phyloP scores from a whole-genome alignment of 805 yeast species.

The Yamadazyma philogaea region DNA sequence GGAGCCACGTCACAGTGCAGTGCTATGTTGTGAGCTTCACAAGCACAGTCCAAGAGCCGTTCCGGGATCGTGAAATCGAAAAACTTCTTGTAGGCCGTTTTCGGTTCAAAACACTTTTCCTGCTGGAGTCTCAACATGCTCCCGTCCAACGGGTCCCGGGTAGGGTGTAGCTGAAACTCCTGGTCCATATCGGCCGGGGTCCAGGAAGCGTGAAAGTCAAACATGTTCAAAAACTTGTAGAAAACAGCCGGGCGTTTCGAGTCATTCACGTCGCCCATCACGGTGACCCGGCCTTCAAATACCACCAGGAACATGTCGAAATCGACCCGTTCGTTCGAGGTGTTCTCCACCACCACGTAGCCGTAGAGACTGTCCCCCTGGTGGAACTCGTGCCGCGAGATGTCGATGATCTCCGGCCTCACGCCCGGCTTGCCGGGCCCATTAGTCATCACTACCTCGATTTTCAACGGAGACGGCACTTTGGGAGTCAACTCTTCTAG shows the following conservation, averaged over 20 bases:
- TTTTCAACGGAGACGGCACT: conserved; percentile 23
- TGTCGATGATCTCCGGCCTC: conserved; percentile 27
- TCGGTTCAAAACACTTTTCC: conserved; percentile 29
- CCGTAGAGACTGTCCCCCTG: conserved; percentile 42
- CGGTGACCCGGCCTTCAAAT: conserved; percentile 33
- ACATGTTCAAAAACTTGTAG: conserved; percentile 39
- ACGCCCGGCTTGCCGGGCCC: conserved; percentile 27
- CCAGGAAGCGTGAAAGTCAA: conserved; percentile 43
- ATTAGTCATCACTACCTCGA: conserved; percentile 31
- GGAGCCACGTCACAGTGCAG: conserved; percentile 38
- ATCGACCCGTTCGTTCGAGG: conserved; percentile 24
- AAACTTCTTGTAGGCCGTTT: conserved; percentile 35
- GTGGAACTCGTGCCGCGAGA: conserved; percentile 29
- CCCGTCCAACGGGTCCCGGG: conserved; percentile 33
- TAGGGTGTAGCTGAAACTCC: conserved; percentile 12
- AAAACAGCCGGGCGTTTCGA: conserved; percentile 14
- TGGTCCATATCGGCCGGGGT: conserved; percentile 25
- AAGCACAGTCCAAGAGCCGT: conserved; percentile 33
- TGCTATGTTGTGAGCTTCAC: conserved; percentile 31
- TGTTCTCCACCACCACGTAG: conserved; percentile 32
- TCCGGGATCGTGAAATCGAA: conserved; percentile 39
- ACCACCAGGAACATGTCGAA: conserved; percentile 43
- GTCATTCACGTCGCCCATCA: conserved; percentile 15
- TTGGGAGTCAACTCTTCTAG: conserved; percentile 25
- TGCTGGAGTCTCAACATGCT: conserved; percentile 23